Conservation (phyloP, 2,329 filamentous ascomycete species). For the Fusarium avenaceum region DNA sequence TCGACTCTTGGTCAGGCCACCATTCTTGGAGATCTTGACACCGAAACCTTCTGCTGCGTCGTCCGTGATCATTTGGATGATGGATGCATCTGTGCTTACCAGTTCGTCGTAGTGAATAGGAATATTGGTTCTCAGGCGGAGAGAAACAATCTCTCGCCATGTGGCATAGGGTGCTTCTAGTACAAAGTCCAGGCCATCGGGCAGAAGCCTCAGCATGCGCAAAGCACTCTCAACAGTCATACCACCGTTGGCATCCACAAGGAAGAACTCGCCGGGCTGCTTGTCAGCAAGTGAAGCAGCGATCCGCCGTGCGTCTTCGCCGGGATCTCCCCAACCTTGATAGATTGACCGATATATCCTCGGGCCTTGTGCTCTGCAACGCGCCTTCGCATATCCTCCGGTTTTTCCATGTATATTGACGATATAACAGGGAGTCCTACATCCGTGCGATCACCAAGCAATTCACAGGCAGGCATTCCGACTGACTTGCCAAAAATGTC, state of each 20-base stretch:
- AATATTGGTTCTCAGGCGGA: slow-evolving; percentile 26
- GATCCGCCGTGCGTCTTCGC: slow-evolving; percentile 29
- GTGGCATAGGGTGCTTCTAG: slow-evolving; percentile 41
- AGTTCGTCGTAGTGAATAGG: slow-evolving; percentile 41
- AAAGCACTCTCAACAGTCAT: slow-evolving; percentile 37
- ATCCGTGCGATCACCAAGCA: no score
- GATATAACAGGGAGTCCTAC: no score
- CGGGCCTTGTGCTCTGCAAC: slow-evolving; percentile 15
- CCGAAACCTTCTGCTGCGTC: slow-evolving; percentile 38
- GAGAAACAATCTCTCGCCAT: slow-evolving; percentile 29
- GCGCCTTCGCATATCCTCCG: no score
- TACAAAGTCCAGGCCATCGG: slow-evolving; percentile 37
- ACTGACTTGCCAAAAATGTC: no score
- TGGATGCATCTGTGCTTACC: slow-evolving; percentile 29
- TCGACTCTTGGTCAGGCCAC: slow-evolving; percentile 33
- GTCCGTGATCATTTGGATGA: slow-evolving; percentile 34
- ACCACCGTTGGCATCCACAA: slow-evolving; percentile 36
- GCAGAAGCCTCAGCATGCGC: slow-evolving; percentile 37
- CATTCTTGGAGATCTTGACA: slow-evolving; percentile 42
- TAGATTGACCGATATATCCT: slow-evolving; percentile 32
- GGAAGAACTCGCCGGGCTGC: slow-evolving; percentile 36
- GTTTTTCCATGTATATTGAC: no score
- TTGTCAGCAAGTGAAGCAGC: slow-evolving; percentile 34
- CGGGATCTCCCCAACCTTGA: slow-evolving; percentile 40
- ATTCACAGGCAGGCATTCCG: no score